Conservation (phyloP, 2,329 filamentous ascomycete genomes). For the Penicillium sp. region DNA sequence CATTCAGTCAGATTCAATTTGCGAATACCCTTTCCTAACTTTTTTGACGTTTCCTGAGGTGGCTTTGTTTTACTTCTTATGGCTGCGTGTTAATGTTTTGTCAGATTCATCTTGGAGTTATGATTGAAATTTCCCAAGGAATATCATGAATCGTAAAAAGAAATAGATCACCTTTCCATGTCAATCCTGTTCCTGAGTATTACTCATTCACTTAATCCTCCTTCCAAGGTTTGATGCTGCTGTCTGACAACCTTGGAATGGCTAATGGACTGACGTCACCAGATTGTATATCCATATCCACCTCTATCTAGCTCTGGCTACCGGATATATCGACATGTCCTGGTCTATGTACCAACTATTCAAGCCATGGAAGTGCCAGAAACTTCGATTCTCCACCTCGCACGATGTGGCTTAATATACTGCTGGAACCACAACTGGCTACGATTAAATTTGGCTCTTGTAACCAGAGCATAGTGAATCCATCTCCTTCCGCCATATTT, state of each 20-base stretch:
- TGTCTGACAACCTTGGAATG: not conserved
- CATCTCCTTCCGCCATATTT: not conserved
- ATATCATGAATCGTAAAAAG: not conserved
- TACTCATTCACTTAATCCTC: not conserved
- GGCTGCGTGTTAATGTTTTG: not conserved
- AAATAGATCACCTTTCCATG: not conserved
- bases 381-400: too few relatives aligned
- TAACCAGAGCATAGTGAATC: not conserved
- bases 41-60: not conserved
- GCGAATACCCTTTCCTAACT: too few relatives aligned
- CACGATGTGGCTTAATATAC: too few relatives aligned
- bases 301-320: too few relatives aligned
- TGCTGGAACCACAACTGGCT: too few relatives aligned
- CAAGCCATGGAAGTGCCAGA: too few relatives aligned
- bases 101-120: not conserved
- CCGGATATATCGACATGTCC: too few relatives aligned
- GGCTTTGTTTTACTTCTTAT: not conserved
- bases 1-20: not conserved
- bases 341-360: too few relatives aligned
- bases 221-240: too few relatives aligned
- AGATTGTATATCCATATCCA: too few relatives aligned
- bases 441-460: not conserved
- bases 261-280: not conserved
- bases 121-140: not conserved
- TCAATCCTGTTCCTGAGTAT: not conserved